Evolutionary conservation across 2,329 filamentous ascomycete species (phyloP).

Genomic region (Exophiala viscosa): DNA sequence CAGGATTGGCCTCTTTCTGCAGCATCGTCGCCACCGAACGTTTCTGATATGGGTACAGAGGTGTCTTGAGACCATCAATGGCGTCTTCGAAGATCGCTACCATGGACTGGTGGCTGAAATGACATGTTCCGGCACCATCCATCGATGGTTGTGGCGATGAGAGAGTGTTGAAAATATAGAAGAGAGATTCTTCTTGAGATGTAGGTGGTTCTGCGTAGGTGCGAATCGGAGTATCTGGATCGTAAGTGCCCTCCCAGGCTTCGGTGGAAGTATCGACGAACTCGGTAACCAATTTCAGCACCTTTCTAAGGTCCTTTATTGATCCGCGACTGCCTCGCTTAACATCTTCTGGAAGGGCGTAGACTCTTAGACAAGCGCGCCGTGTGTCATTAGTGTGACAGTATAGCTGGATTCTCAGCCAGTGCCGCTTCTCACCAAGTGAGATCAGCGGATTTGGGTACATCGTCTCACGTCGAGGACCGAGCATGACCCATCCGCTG

Average conservation of each 20-base stretch:
- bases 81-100: slow-evolving; percentile 32
- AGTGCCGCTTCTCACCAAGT: slow-evolving; percentile 33
- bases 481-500: slow-evolving; percentile 18
- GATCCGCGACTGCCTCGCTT: slow-evolving; percentile 36
- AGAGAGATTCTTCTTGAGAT: slow-evolving; percentile 43
- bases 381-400: slow-evolving; percentile 17
- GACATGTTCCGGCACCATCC: slow-evolving; percentile 31
- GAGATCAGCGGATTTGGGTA: slow-evolving; percentile 19
- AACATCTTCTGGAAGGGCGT: slow-evolving; percentile 41
- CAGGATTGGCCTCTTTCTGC: slow-evolving; percentile 68
- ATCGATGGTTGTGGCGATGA: slow-evolving; percentile 37
- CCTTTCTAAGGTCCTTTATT: slow-evolving; percentile 33
- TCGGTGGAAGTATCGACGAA: slow-evolving; percentile 38
- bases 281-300: slow-evolving; percentile 39
- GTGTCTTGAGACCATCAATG: slow-evolving; percentile 48
- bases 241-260: slow-evolving; percentile 37
- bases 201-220: slow-evolving; percentile 19
- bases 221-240: slow-evolving; percentile 13
- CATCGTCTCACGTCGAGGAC: slow-evolving; percentile 1
- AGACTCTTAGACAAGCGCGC: slow-evolving; percentile 34
- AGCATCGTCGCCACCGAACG: slow-evolving; percentile 80
- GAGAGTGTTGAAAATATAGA: slow-evolving; percentile 51
- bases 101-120: slow-evolving; percentile 37
- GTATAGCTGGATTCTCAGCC: slow-evolving; percentile 34
- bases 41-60: slow-evolving; percentile 73